Base-by-base conservation (phyloP, 2,329 filamentous ascomycete genomes). In the Cytospora chrysosperma region DNA sequence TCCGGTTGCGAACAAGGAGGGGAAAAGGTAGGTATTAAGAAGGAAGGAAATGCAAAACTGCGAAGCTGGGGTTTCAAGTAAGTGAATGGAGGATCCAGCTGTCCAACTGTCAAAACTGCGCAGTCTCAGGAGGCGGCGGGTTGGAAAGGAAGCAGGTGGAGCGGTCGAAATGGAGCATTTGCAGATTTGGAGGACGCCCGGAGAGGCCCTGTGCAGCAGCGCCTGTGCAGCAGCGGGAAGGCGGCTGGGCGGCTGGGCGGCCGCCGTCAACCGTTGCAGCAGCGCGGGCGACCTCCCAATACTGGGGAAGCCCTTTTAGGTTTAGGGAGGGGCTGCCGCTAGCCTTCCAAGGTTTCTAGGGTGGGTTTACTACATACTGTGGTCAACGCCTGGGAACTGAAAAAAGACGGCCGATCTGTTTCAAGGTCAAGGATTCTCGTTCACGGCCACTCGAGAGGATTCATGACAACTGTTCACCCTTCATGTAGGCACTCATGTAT, bases 81-180 rank as follows among this genome's bases (percentile, higher is more conserved):
- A 61, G 28, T 55, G 52, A 61, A 61, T 50, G 59, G 51, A 50
- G 43, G 43, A 19, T 47, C 51, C 51, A 43, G 58, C 50, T 60
- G 47, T 60, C 58, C 50, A 60, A 34, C 54, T 43, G 40, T 50
- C 59, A 28, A 61, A 55, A 61, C 55, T 50, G 59, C 59, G 51
- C 49, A 55, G 30, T 34, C 32, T 61, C 51, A 61, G 59, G 59
- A 61, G 59, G 59, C 59, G 51, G 54, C 59, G 54, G 49, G 59
- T 52, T 28, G 49, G n/a, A n/a, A 50, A 55, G 51, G 51, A 55
- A 54, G 50, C 7, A 60, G 32, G 59, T 61, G 59, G 51, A 61
- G 59, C 34, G 32, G 37, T 55, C n/a, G 40, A 47, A 55, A 61
- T 61, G 51, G 59, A 47, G 59, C 51, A 61, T 51, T 61, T 54